phyloP scores from a whole-genome alignment of 179 eudicot genomes.

The Nepenthes alata region DNA sequence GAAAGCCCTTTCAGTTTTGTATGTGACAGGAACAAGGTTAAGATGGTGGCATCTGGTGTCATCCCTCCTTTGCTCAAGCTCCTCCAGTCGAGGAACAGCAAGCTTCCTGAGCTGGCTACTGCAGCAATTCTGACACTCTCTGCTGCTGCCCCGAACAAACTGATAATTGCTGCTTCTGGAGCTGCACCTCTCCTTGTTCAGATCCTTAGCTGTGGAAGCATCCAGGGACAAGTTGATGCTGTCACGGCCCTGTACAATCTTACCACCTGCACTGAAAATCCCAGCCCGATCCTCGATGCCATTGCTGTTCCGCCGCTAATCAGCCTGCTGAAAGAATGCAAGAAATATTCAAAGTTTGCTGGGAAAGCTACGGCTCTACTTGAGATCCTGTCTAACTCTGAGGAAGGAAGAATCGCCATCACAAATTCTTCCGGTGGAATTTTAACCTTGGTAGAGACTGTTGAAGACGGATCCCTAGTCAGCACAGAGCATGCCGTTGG shows the following conservation, averaged over 20 bases:
- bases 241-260: slow-evolving; percentile 64
- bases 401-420: slow-evolving; percentile 41
- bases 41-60: slow-evolving; percentile 52
- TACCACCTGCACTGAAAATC: slow-evolving; percentile 24
- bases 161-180: slow-evolving; percentile 39
- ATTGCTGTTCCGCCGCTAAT: slow-evolving; percentile 46
- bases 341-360: slow-evolving; percentile 63
- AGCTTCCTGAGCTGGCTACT: slow-evolving; percentile 47
- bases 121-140: slow-evolving; percentile 61
- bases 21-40: slow-evolving; percentile 43
- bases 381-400: slow-evolving; percentile 35
- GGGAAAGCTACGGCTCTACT: slow-evolving; percentile 54
- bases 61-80: slow-evolving; percentile 52
- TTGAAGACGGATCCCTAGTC: slow-evolving; percentile 53
- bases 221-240: slow-evolving; percentile 62
- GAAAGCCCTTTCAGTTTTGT: background rate
- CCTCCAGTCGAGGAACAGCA: slow-evolving; percentile 32
- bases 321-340: slow-evolving; percentile 56
- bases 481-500: slow-evolving; percentile 69
- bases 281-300: slow-evolving; percentile 24
- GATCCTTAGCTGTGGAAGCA: slow-evolving; percentile 39
- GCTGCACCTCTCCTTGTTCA: slow-evolving; percentile 47
- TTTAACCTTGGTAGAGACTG: slow-evolving; percentile 51
- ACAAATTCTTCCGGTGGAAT: slow-evolving; percentile 31
- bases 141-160: slow-evolving; percentile 40